Evolutionary conservation across 2,329 filamentous ascomycete species (phyloP), one percentile per base, ranked within the genome.

Genomic region (Zopfia rhizophila): DNA sequence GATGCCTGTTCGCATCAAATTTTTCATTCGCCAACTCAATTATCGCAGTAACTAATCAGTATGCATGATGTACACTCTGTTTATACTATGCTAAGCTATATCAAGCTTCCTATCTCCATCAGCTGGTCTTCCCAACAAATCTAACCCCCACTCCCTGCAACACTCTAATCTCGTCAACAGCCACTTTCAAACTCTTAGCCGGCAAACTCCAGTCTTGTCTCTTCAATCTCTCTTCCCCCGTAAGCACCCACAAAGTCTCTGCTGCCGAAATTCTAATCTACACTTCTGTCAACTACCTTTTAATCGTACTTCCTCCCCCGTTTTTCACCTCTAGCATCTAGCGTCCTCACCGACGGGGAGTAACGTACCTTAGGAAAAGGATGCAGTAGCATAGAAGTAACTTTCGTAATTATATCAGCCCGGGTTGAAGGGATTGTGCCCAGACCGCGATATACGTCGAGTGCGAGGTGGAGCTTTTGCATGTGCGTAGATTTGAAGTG

Each of bases 401-500:
- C 74, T 67, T 91, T 89, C 65, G 81, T 85, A 41, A 85, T 70
- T 3, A 87, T 88, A 14, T 81, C 80, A 45, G 76, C 75, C 7
- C 75, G 72, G 6, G 83, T 72, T 1, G 75, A 74, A 17, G 76
- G 71, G n/a, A 80, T 68, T n/a, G 65, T 60, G 3, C 84, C 83
- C 18, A 96, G 73, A 1, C 84, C 85, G 3, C 86, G 83, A 70
- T 97, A 97, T 10, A 94, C 82, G 61, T 87, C 88, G 50, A 95
- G 76, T 16, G 89, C 90, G 1, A 90, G 88, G 65, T 90, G 83
- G 1, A 97, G 79, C 69, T 94, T 93, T 38, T 86, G 83, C 30
- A 96, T 83, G 66, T 90, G 94, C 14, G 87, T 85, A 1, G 88
- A 89, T 72, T 92, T 93, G 75, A 89, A 92, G 53, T 92, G 89